Percentiles rank a stretch among this genome's conserved stretches.
Conservation (phyloP, 345 rosid species). For the Pugionium dolabratum region DNA sequence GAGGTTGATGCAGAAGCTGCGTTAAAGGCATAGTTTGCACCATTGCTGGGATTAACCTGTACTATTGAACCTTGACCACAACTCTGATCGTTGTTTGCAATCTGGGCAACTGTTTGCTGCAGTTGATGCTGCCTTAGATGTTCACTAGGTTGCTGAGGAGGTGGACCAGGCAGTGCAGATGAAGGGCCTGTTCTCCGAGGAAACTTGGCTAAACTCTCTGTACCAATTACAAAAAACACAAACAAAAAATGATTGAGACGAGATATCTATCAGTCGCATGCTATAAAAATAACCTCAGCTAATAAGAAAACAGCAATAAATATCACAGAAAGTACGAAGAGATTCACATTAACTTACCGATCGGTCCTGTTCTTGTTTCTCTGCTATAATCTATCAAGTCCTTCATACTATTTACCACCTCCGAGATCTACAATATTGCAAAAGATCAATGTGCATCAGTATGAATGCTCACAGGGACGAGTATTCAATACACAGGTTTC, state of each 20-base stretch:
- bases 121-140: constrained; percentile 42
- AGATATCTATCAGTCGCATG: not conserved
- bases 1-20: constrained; percentile 63
- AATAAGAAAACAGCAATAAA: not conserved
- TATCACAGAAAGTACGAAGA: not conserved
- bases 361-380: constrained; percentile 89
- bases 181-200: constrained; percentile 72
- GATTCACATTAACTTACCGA: constrained; percentile 49
- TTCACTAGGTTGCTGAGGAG: constrained; percentile 63
- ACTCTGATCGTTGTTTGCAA: constrained; percentile 52
- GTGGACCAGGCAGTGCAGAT: constrained; percentile 53
- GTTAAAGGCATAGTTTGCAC: constrained; percentile 60
- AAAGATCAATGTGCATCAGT: too few relatives aligned
- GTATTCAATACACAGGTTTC: not conserved
- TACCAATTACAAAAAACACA: constrained; percentile 23
- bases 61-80: constrained; percentile 51
- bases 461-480: too few relatives aligned
- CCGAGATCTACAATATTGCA: constrained; percentile 50
- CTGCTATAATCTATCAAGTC: constrained; percentile 98
- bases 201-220: constrained; percentile 96
- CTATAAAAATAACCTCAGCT: not conserved
- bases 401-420: constrained; percentile 99
- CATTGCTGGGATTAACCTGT: constrained; percentile 58
- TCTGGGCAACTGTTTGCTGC: constrained; percentile 53
- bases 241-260: constrained; percentile 5